Evolutionary conservation across 2,329 filamentous ascomycete genomes (phyloP).

Genomic region (Arthrinium puccinioides): DNA sequence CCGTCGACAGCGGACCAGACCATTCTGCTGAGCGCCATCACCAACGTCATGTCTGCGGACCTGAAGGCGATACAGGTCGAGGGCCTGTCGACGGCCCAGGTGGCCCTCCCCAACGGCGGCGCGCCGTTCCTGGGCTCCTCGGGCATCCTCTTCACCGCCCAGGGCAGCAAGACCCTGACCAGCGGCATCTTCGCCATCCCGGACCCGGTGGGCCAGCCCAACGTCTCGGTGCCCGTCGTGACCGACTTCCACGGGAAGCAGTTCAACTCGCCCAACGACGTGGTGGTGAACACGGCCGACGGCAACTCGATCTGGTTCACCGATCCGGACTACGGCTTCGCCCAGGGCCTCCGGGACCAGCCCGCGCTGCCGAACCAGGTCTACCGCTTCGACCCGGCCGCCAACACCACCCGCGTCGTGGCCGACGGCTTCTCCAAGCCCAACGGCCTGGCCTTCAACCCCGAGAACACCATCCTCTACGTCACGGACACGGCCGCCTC

Average conservation of each 20-base stretch:
- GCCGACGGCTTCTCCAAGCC: conserved; percentile 1
- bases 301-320: conserved; percentile 3
- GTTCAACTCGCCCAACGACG: conserved; percentile 4
- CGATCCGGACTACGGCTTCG: conserved; percentile 1
- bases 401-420: conserved; percentile 1
- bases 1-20: conserved; percentile 7
- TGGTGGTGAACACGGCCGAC: neutral
- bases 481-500: conserved; percentile 1
- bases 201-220: conserved; percentile 5
- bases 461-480: neutral
- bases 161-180: conserved; percentile 6
- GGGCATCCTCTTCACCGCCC: conserved; percentile 6
- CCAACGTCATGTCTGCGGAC: conserved; percentile 4
- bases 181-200: conserved; percentile 7
- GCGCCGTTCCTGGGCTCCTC: neutral
- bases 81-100: neutral
- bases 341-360: neutral
- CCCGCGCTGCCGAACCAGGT: conserved; percentile 2
- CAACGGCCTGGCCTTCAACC: conserved; percentile 2
- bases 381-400: conserved; percentile 1
- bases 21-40: conserved; percentile 6
- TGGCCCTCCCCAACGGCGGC: conserved; percentile 8
- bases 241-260: neutral
- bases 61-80: conserved; percentile 2
- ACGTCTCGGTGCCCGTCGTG: conserved; percentile 2